phyloP scores from a whole-genome alignment of 345 rosid genomes.

The Leavenworthia alabamica region DNA sequence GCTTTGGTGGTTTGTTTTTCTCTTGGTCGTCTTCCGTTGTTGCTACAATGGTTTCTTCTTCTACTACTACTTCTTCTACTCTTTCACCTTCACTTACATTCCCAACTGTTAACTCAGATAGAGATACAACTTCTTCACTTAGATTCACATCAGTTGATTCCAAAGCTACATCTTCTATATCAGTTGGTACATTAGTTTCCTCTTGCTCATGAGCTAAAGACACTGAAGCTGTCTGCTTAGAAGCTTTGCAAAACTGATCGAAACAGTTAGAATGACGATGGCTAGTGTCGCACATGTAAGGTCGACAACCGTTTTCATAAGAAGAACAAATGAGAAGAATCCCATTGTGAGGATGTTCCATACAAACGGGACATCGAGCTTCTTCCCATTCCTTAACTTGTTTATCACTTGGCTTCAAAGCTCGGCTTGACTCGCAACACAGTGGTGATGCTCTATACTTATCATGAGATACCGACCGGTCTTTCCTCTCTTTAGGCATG shows the following conservation, averaged over 20 bases:
- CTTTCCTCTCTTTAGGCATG: conserved; percentile 95
- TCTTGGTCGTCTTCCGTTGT: conserved; percentile 34
- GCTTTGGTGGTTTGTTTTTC: conserved; percentile 37
- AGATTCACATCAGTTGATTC: conserved; percentile 32
- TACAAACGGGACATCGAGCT: conserved; percentile 92
- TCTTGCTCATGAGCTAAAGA: conserved; percentile 29
- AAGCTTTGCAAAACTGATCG: conserved; percentile 81
- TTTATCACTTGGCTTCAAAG: conserved; percentile 47
- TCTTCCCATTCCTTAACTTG: conserved; percentile 87
- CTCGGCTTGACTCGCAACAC: conserved; percentile 51
- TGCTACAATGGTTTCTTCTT: conserved; percentile 21
- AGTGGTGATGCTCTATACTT: conserved; percentile 53
- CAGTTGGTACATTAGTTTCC: conserved; percentile 21
- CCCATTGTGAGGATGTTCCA: conserved; percentile 99
- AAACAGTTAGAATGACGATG: conserved; percentile 94
- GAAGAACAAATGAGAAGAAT: conserved; percentile 88
- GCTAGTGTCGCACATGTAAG: conserved; percentile 97
- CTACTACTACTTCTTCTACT: not conserved
- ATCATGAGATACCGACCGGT: conserved; percentile 61
- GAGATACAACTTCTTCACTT: conserved; percentile 22
- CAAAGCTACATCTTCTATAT: conserved; percentile 17
- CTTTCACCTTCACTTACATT: not conserved
- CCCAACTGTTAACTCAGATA: conserved; percentile 8
- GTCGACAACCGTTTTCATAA: conserved; percentile 87
- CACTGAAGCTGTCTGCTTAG: conserved; percentile 32